Conservation (phyloP, 208 protist genomes). For the Leishmania tarentolae region DNA sequence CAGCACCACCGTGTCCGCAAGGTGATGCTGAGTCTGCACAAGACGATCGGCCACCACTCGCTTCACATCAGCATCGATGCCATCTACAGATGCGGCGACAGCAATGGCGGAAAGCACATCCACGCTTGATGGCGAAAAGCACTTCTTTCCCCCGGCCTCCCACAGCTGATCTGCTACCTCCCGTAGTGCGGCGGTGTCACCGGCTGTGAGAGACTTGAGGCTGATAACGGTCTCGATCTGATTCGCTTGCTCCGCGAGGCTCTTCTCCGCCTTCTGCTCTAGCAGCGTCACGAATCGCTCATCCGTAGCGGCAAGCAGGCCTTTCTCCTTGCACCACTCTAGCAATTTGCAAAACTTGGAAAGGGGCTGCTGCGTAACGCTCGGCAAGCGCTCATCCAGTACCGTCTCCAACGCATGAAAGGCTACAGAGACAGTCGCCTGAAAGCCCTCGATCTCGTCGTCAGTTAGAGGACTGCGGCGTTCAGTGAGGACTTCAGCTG, state of each 20-base stretch:
- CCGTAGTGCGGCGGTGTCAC: constrained; percentile 47
- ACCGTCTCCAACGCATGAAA: constrained; percentile 39
- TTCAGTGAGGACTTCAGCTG: background rate
- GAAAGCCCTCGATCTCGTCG: constrained; percentile 45
- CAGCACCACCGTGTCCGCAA: constrained; percentile 37
- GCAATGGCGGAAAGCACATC: constrained; percentile 85
- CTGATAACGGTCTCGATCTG: constrained; percentile 81
- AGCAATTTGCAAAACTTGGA: constrained; percentile 58
- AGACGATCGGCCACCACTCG: constrained; percentile 52
- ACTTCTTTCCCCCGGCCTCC: constrained; percentile 34
- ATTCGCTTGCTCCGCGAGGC: constrained; percentile 45
- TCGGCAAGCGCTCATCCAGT: constrained; percentile 27
- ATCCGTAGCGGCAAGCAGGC: constrained; percentile 38
- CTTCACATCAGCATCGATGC: constrained; percentile 43
- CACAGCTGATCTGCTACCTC: constrained; percentile 59
- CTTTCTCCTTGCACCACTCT: constrained; percentile 52
- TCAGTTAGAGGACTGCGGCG: constrained; percentile 23
- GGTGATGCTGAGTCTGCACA: constrained; percentile 48
- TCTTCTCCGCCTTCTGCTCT: constrained; percentile 39
- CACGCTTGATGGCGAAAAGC: constrained; percentile 61
- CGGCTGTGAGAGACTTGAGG: constrained; percentile 59
- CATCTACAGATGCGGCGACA: constrained; percentile 36
- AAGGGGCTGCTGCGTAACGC: constrained; percentile 50
- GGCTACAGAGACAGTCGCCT: constrained; percentile 26
- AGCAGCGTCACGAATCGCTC: constrained; percentile 33